Evolutionary conservation across 2,329 filamentous ascomycete genomes (phyloP).

Genomic region (Alternaria viburni): DNA sequence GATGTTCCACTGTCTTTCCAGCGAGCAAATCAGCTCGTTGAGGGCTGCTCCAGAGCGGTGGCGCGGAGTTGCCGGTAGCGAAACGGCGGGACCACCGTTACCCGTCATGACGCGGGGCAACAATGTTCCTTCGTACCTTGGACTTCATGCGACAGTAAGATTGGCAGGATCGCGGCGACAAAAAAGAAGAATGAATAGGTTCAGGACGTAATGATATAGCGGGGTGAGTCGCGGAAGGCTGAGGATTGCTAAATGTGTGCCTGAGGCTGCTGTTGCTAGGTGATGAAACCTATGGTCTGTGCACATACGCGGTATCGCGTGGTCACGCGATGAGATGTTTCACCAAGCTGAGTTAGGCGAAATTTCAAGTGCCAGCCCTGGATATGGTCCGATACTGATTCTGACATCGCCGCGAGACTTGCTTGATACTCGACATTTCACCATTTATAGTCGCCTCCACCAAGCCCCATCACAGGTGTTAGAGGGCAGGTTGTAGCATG

Average conservation of each 20-base stretch:
- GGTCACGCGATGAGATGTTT: conserved; percentile 25
- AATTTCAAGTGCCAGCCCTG: neutral
- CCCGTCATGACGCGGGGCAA: conserved; percentile 10
- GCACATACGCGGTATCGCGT: conserved; percentile 24
- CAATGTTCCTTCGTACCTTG: neutral
- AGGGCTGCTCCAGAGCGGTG: conserved; percentile 23
- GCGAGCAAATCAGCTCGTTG: conserved; percentile 17
- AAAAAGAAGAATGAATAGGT: neutral
- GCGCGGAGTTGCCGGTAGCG: conserved; percentile 20
- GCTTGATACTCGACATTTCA: neutral
- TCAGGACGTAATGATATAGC: neutral
- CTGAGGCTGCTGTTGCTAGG: conserved; percentile 28
- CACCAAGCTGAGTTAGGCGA: neutral
- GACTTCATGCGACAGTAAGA: neutral
- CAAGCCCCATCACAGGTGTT: neutral
- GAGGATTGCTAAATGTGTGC: conserved; percentile 20
- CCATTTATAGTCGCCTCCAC: neutral
- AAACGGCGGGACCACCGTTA: conserved; percentile 3
- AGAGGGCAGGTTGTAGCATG: neutral
- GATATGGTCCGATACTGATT: neutral
- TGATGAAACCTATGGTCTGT: conserved; percentile 14
- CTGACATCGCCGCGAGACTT: neutral
- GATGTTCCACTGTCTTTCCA: conserved; percentile 32
- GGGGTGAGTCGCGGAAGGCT: conserved; percentile 13
- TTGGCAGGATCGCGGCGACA: neutral